These are phyloP conservation scores for Puccinia horiana DNA, from an alignment of 1,284 basidiomycete genomes.

Conservation along the genomic window DNA sequence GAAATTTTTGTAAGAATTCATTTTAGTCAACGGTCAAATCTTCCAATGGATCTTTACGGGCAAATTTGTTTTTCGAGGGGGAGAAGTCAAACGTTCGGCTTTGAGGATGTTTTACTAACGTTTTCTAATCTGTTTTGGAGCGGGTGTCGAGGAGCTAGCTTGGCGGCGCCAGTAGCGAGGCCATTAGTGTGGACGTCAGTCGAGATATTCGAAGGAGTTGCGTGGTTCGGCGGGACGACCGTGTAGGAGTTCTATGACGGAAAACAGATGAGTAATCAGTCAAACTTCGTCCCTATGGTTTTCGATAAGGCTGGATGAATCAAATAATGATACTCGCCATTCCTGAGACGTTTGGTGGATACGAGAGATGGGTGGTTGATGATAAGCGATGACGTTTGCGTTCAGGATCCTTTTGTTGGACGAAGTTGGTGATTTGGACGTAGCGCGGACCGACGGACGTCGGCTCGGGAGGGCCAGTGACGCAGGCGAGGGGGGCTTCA, in stretches of 20 bases:
- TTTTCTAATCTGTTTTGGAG: constrained; percentile 39
- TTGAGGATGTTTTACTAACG: not conserved
- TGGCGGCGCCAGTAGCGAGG: constrained; percentile 24
- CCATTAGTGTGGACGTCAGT: constrained; percentile 27
- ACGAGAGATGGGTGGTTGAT: not conserved
- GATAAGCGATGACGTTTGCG: too few species aligned
- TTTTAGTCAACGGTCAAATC: not conserved
- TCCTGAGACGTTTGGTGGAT: not conserved
- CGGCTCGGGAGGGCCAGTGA: too few species aligned
- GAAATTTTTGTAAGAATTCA: not conserved
- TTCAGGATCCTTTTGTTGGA: too few species aligned
- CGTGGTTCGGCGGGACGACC: constrained; percentile 34
- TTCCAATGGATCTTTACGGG: too few species aligned
- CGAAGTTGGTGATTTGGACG: too few species aligned
- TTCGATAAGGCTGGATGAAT: too few species aligned
- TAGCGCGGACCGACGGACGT: too few species aligned
- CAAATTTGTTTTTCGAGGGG: not conserved
- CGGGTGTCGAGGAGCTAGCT: constrained; percentile 30
- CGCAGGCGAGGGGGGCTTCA: too few species aligned
- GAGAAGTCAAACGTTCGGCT: not conserved
- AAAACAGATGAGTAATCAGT: not conserved
- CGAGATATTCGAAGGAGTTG: constrained; percentile 23
- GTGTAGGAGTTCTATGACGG: constrained; percentile 12
- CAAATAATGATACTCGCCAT: not conserved
- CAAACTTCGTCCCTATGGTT: not conserved